A percentile compares a stretch with the other conserved stretches of the same genome.
phyloP scores from a whole-genome alignment of 306 rosid species.

The Pterocarpus santalinus region DNA sequence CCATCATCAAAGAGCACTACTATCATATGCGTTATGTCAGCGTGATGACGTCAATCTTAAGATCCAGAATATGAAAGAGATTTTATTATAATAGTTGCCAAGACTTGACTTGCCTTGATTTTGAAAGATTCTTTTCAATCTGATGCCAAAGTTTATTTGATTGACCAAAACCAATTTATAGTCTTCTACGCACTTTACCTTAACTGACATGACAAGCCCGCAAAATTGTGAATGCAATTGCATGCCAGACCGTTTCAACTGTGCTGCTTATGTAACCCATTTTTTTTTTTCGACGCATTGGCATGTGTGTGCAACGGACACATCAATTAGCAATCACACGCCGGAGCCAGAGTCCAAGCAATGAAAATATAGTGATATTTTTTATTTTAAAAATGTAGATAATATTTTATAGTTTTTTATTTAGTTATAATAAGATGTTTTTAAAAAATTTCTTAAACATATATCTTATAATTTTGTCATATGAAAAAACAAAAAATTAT shows the following conservation, averaged over 20 bases:
- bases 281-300: not conserved
- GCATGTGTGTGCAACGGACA: not conserved
- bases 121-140: not conserved
- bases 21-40: not conserved
- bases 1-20: not conserved
- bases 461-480: no score
- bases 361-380: not conserved
- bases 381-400: no score
- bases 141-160: not conserved
- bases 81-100: not conserved
- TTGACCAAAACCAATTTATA: conserved; percentile 10
- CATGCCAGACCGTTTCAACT: not conserved
- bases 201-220: not conserved
- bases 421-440: no score
- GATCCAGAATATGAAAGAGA: not conserved
- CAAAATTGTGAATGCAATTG: not conserved
- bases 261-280: no score
- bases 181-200: conserved; percentile 28
- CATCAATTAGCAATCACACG: not conserved
- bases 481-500: no score
- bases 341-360: not conserved
- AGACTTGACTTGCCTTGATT: conserved; percentile 45
- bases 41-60: not conserved
- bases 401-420: no score
- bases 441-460: no score